Evolutionary conservation across 495 filamentous ascomycete genomes (phyloP).

Genomic region (Venustampulla echinocandica): DNA sequence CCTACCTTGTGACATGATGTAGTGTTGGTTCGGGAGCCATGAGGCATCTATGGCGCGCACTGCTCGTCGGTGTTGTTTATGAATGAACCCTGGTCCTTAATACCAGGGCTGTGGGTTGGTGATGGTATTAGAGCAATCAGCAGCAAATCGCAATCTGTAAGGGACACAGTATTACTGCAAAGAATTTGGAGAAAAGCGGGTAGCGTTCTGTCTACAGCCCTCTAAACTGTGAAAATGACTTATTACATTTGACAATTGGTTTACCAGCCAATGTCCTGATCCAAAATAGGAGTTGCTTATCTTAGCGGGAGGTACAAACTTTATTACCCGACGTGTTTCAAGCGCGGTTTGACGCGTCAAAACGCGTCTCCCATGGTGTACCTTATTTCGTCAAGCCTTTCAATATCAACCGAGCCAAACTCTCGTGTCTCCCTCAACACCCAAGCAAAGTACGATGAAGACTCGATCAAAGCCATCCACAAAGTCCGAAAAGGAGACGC

Average conservation of each 20-base stretch:
- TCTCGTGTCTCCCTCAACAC: no score
- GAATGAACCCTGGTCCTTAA: conserved; percentile 14
- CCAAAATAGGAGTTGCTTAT: no score
- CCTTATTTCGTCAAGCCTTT: no score
- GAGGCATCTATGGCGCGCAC: conserved; percentile 7
- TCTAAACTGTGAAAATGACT: no score
- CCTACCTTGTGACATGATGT: conserved; percentile 20
- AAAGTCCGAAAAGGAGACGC: conserved; percentile 9
- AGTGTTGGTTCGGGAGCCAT: conserved; percentile 3
- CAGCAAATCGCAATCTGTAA: neutral
- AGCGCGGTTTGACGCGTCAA: neutral
- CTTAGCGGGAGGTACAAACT: neutral
- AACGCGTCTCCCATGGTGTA: neutral
- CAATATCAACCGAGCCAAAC: no score
- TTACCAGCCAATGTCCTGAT: no score
- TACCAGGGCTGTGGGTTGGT: conserved; percentile 7
- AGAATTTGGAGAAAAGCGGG: no score
- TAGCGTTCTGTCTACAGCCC: no score
- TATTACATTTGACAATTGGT: no score
- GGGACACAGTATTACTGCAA: no score
- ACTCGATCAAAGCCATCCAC: conserved; percentile 22
- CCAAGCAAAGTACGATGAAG: conserved; percentile 13
- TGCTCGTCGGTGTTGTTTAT: conserved; percentile 4
- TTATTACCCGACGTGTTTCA: neutral
- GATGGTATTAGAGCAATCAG: conserved; percentile 5